A percentile compares a stretch with the other conserved stretches of the same genome.
These are phyloP conservation scores for Leccinum obscurum DNA, from an alignment of 768 basidiomycete species.

Conservation along the genomic window DNA sequence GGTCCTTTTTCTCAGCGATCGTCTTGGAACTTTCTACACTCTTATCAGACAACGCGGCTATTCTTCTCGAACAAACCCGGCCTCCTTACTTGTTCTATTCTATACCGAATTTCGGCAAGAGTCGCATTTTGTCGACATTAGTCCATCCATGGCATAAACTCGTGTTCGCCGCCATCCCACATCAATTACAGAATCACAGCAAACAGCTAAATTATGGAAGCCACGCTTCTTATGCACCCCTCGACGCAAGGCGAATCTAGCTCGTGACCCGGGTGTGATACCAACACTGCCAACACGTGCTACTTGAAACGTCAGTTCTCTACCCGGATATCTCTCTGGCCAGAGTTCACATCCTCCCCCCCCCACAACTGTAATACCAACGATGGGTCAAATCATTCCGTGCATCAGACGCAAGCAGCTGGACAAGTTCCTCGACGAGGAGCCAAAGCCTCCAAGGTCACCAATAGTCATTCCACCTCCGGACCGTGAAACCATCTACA, in stretches of 20 bases:
- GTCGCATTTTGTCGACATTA: constrained; percentile 8
- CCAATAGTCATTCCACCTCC: constrained; percentile 11
- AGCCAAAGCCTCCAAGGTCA: constrained; percentile 21
- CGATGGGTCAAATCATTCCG: constrained; percentile 32
- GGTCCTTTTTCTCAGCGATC: constrained; percentile 9
- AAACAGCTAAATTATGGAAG: constrained; percentile 18
- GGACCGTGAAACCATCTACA: constrained; percentile 28
- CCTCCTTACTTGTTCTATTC: constrained; percentile 9
- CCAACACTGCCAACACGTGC: constrained; percentile 33
- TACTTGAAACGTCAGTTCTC: constrained; percentile 26
- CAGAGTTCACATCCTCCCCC: constrained; percentile 16
- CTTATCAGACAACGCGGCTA: constrained; percentile 14
- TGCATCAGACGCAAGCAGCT: constrained; percentile 29
- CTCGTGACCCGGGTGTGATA: constrained; percentile 31
- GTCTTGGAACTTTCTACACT: constrained; percentile 17
- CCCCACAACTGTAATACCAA: constrained; percentile 17
- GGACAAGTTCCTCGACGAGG: constrained; percentile 27
- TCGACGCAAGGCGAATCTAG: constrained; percentile 26
- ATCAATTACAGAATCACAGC: constrained; percentile 23
- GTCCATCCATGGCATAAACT: constrained; percentile 18
- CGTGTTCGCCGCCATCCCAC: constrained; percentile 19
- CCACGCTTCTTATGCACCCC: constrained; percentile 27
- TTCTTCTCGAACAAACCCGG: constrained; percentile 12
- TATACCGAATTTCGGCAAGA: constrained; percentile 10
- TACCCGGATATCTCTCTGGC: constrained; percentile 27